Percentiles rank a stretch among this genome's conserved stretches.
Evolutionary conservation across 2,329 filamentous ascomycete genomes (phyloP).

Genomic region (Monosporascus sp.): DNA sequence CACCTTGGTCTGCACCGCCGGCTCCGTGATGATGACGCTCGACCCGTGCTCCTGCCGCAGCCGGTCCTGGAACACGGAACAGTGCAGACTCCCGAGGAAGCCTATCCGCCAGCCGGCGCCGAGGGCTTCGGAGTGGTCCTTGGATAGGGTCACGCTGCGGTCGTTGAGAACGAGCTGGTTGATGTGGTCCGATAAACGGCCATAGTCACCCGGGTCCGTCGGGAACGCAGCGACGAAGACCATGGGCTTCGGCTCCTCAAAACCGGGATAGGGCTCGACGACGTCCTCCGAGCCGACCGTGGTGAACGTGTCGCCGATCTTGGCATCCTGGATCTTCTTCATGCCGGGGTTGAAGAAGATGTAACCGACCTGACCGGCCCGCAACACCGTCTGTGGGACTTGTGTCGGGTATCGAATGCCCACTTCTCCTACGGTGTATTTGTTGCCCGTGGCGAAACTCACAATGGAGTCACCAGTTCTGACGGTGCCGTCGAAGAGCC

Average conservation of each 20-base stretch:
- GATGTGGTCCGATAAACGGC: slow-evolving; percentile 87
- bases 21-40: slow-evolving; percentile 94
- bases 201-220: slow-evolving; percentile 82
- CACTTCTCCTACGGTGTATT: slow-evolving; percentile 92
- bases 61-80: slow-evolving; percentile 97
- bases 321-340: slow-evolving; percentile 93
- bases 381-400: slow-evolving; percentile 71
- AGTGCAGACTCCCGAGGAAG: slow-evolving; percentile 94
- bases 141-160: slow-evolving; percentile 86
- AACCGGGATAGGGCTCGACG: slow-evolving; percentile 81
- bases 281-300: slow-evolving; percentile 67
- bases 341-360: slow-evolving; percentile 97
- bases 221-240: slow-evolving; percentile 97
- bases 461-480: slow-evolving; percentile 78
- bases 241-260: slow-evolving; percentile 97
- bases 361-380: slow-evolving; percentile 93
- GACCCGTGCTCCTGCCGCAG: slow-evolving; percentile 90
- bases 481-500: slow-evolving; percentile 84
- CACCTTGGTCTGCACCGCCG: slow-evolving; percentile 87
- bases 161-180: slow-evolving; percentile 92
- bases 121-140: slow-evolving; percentile 89
- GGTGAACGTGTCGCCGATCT: slow-evolving; percentile 93
- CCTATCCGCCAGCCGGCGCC: slow-evolving; percentile 92
- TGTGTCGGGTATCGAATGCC: slow-evolving; percentile 93
- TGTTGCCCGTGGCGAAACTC: slow-evolving; percentile 80